Evolutionary conservation across 2,329 filamentous ascomycete genomes (phyloP).

Genomic region (Rhynchosporium agropyri): DNA sequence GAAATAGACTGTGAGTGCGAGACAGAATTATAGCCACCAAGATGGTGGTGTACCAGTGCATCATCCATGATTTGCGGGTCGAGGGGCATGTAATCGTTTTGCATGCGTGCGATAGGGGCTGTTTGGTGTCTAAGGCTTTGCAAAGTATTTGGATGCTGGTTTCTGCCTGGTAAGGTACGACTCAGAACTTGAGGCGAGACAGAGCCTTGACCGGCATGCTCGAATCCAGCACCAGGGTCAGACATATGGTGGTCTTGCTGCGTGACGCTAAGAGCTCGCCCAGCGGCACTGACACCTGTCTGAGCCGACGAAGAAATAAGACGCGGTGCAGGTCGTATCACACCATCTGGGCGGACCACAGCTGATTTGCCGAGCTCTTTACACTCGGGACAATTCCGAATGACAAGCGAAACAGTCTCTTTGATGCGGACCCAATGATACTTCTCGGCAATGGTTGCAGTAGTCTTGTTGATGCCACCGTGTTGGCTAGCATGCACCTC

Average conservation of each 20-base stretch:
- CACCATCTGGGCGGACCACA: slow-evolving; percentile 35
- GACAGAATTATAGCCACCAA: slow-evolving; percentile 35
- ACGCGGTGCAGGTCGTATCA: slow-evolving; percentile 30
- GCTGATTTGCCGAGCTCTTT: slow-evolving; percentile 73
- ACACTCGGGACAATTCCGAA: slow-evolving; percentile 87
- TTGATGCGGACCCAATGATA: slow-evolving; percentile 99
- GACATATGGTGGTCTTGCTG: slow-evolving; percentile 24
- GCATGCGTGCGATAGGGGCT: slow-evolving; percentile 30
- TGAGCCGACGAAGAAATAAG: slow-evolving; percentile 17
- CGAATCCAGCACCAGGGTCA: slow-evolving; percentile 17
- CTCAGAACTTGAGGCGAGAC: slow-evolving; percentile 42
- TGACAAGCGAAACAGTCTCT: slow-evolving; percentile 92
- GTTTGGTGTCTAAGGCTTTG: slow-evolving; percentile 28
- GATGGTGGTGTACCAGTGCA: slow-evolving; percentile 45
- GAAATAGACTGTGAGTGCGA: slow-evolving; percentile 18
- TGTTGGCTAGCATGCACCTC: slow-evolving; percentile 75
- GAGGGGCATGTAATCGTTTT: slow-evolving; percentile 49
- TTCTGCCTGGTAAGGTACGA: slow-evolving; percentile 32
- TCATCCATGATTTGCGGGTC: slow-evolving; percentile 64
- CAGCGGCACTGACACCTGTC: slow-evolving; percentile 34
- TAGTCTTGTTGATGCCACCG: slow-evolving; percentile 97
- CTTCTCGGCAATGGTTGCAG: slow-evolving; percentile 86
- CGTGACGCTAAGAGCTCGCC: slow-evolving; percentile 33
- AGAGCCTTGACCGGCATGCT: slow-evolving; percentile 36
- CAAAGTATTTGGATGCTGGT: slow-evolving; percentile 36